Evolutionary conservation across 2,329 filamentous ascomycete species (phyloP), one percentile per base, ranked within the genome.

Genomic region (Pyricularia grisea): DNA sequence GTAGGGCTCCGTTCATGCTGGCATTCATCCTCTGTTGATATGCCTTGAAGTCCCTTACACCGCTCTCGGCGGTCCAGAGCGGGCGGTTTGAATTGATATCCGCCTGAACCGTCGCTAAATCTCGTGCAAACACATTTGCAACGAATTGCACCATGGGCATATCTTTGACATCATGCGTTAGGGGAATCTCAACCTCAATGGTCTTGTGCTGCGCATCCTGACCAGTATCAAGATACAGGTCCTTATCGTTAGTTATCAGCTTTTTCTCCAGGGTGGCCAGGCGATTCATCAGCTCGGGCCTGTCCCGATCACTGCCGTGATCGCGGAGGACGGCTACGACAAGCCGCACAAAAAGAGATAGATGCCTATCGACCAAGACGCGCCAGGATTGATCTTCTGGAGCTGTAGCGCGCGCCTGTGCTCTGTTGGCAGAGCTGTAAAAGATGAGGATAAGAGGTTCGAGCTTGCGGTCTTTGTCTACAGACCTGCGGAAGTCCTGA

Each of bases 381-480:
- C 95, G 97, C 92, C 93, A 97, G 68, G 88, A 87, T 77, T 97
- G 93, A 78, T 98, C 94, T 65, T 91, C 91, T 0, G 88, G 84
- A 0, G 87, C 79, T 78, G 92, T 92, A 68, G 90, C 87, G 77
- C 92, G 74, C 74, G 92, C 78, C 75, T 97, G 86, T 71, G 97
- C 94, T 78, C 97, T 96, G 65, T 93, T 97, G 7, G 95, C 94
- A 72, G 92, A 91, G 1, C 94, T 96, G 80, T 96, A 98, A 83
- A 99, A 98, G 72, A 98, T 97, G 73, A 99, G 85, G 67, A 99
- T 88, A 67, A 98, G 82, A 72, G 97, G 94, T 79, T 99, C 95
- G 27, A 97, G 90, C 75, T 94, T 90, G 71, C 94, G 88, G 78
- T 97, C 94, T 80, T 97, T 97, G 76, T 97, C 93, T 83, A 97